Evolutionary conservation across 2,329 filamentous ascomycete genomes (phyloP).

Genomic region (Fusarium cyanostomum): DNA sequence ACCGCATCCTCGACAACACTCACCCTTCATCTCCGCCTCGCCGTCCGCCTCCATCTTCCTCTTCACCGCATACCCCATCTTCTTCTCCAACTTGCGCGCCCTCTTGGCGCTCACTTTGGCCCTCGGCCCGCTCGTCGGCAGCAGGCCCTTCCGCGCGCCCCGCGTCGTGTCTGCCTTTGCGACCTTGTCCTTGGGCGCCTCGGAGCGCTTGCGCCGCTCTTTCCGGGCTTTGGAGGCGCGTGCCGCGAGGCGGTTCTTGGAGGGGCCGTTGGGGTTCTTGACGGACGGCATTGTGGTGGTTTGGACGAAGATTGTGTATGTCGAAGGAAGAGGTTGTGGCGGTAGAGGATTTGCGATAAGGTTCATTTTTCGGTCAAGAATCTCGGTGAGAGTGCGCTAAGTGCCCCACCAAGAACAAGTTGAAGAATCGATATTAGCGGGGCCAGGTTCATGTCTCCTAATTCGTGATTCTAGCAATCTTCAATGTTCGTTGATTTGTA

Average conservation of each 20-base stretch:
- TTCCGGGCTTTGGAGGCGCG: conserved; percentile 57
- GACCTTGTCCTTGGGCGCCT: conserved; percentile 51
- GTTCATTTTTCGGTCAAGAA: conserved; percentile 31
- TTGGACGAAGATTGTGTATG: background rate
- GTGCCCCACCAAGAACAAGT: conserved; percentile 21
- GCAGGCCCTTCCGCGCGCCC: conserved; percentile 62
- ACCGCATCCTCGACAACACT: conserved; percentile 18
- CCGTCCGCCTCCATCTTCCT: conserved; percentile 61
- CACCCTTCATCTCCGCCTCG: conserved; percentile 61
- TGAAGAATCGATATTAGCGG: conserved; percentile 19
- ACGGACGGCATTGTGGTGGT: conserved; percentile 60
- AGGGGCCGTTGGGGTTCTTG: conserved; percentile 67
- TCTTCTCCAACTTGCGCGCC: conserved; percentile 64
- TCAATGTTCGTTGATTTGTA: background rate
- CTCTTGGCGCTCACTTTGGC: conserved; percentile 63
- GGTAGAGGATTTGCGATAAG: conserved; percentile 22
- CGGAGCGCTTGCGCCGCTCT: conserved; percentile 53
- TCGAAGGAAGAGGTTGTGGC: background rate
- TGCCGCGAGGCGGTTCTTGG: conserved; percentile 62
- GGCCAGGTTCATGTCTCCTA: background rate
- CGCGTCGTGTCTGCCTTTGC: conserved; percentile 56
- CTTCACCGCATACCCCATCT: conserved; percentile 61
- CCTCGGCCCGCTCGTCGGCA: conserved; percentile 65
- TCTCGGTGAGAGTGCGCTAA: conserved; percentile 26
- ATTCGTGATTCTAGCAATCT: no score